Conservation (phyloP, 2,329 filamentous ascomycete genomes). For the Chrysoporthe puriensis region DNA sequence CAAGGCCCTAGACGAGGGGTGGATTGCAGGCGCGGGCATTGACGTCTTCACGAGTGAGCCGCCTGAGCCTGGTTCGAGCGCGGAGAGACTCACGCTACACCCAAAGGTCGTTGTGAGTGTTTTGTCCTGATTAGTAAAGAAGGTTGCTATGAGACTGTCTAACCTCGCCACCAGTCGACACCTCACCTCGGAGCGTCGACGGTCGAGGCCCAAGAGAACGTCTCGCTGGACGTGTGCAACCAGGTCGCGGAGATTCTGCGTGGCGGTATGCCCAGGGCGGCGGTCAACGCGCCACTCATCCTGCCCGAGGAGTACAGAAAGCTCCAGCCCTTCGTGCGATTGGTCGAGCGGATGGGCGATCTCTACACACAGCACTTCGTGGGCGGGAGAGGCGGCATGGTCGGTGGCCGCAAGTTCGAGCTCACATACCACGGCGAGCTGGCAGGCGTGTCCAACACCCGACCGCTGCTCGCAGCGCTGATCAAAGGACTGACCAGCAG, state of each 20-base stretch:
- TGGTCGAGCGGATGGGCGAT: conserved; percentile 79
- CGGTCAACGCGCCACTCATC: conserved; percentile 82
- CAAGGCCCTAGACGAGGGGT: conserved; percentile 69
- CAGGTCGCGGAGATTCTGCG: conserved; percentile 75
- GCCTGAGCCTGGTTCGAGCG: conserved; percentile 56
- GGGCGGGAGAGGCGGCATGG: conserved; percentile 45
- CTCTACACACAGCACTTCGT: conserved; percentile 79
- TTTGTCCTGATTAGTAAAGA: background rate
- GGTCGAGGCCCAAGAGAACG: conserved; percentile 82
- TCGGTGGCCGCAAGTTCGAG: conserved; percentile 72
- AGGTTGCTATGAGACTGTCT: background rate
- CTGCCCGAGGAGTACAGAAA: conserved; percentile 79
- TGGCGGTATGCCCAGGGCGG: conserved; percentile 73
- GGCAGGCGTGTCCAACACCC: conserved; percentile 71
- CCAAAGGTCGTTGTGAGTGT: conserved; percentile 64
- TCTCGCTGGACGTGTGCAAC: conserved; percentile 80
- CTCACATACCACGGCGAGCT: conserved; percentile 78
- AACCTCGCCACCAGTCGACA: conserved; percentile 49
- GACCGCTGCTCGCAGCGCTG: conserved; percentile 77
- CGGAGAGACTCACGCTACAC: conserved; percentile 67
- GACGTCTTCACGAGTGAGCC: conserved; percentile 83
- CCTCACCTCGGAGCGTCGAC: conserved; percentile 82
- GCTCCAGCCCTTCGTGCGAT: conserved; percentile 73
- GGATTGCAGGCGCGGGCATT: conserved; percentile 75
- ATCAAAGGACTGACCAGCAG: conserved; percentile 75